Percentiles rank a stretch among this genome's conserved stretches.
phyloP scores from a whole-genome alignment of 2,329 filamentous ascomycete genomes.

The Fusarium pseudoanthophilum region DNA sequence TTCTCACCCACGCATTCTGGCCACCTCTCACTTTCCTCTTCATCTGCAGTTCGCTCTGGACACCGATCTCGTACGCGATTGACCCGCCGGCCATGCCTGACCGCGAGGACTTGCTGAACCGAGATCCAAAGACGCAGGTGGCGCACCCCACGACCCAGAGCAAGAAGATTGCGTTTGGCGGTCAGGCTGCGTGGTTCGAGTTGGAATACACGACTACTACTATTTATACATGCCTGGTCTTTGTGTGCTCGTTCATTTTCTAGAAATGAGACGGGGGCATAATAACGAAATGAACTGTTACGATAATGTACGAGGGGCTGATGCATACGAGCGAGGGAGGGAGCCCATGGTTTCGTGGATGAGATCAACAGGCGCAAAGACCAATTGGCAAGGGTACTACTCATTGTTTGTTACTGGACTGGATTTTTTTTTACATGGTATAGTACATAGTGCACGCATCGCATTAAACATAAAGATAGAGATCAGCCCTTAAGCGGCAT shows the following conservation, averaged over 20 bases:
- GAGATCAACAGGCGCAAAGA: conserved; percentile 6
- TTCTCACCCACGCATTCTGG: conserved; percentile 71
- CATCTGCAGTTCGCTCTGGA: conserved; percentile 65
- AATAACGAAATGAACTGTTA: conserved; percentile 43
- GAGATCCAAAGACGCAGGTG: conserved; percentile 66
- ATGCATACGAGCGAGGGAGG: conserved; percentile 1
- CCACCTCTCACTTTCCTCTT: conserved; percentile 68
- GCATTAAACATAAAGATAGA: conserved; percentile 22
- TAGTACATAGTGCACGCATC: conserved; percentile 18
- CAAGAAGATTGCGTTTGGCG: conserved; percentile 66
- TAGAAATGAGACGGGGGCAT: conserved; percentile 4
- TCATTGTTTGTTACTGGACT: neutral
- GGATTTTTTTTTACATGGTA: conserved; percentile 12
- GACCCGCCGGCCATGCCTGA: conserved; percentile 68
- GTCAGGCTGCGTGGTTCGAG: conserved; percentile 66
- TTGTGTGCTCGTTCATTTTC: conserved; percentile 55
- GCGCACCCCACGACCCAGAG: conserved; percentile 61
- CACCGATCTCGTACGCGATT: conserved; percentile 69
- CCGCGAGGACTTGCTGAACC: conserved; percentile 64
- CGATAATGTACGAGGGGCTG: conserved; percentile 35
- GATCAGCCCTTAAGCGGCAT: neutral
- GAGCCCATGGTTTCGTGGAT: conserved; percentile 4
- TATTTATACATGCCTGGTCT: conserved; percentile 60
- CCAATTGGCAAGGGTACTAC: neutral
- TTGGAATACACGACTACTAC: conserved; percentile 64